Evolutionary conservation across 305 asterid genomes (phyloP).

Genomic region (Fraxinus angustifolia): DNA sequence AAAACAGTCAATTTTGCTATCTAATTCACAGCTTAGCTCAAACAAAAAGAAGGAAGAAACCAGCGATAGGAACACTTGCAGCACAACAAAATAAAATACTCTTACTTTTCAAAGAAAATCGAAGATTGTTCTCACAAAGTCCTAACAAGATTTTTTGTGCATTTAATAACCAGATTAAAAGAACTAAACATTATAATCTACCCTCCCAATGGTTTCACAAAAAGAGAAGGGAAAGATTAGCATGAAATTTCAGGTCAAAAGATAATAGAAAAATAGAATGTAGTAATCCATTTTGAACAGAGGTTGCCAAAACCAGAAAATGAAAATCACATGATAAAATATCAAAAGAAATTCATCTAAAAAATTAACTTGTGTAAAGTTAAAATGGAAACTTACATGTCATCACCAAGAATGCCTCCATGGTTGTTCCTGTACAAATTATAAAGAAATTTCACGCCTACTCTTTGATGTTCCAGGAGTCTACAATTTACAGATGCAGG

Average conservation of each 20-base stretch:
- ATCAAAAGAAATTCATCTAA: not conserved
- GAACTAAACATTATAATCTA: not conserved
- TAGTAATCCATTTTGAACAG: not conserved
- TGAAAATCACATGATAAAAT: not conserved
- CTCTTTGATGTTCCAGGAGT: conserved; percentile 89
- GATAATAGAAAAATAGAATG: not conserved
- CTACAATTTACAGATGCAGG: conserved; percentile 90
- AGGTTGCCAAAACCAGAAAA: not conserved
- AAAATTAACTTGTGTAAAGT: not conserved
- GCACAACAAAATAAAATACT: not conserved
- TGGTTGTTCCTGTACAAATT: conserved; percentile 77
- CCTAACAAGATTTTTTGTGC: not conserved
- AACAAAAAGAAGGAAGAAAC: not conserved
- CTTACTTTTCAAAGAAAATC: not conserved
- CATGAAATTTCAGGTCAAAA: conserved; percentile 6
- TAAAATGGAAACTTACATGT: conserved; percentile 60
- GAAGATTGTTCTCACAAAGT: not conserved
- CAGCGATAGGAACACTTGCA: not conserved
- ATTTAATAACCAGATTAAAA: not conserved
- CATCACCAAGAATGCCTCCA: conserved; percentile 96
- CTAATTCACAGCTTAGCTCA: not conserved
- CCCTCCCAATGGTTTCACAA: not conserved
- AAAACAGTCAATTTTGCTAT: not conserved
- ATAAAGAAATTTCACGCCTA: conserved; percentile 77
- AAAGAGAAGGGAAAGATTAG: not conserved